Evolutionary conservation across 1,284 basidiomycete species (phyloP), one percentile per base, ranked within the genome.

Genomic region (Moniliella sp.): DNA sequence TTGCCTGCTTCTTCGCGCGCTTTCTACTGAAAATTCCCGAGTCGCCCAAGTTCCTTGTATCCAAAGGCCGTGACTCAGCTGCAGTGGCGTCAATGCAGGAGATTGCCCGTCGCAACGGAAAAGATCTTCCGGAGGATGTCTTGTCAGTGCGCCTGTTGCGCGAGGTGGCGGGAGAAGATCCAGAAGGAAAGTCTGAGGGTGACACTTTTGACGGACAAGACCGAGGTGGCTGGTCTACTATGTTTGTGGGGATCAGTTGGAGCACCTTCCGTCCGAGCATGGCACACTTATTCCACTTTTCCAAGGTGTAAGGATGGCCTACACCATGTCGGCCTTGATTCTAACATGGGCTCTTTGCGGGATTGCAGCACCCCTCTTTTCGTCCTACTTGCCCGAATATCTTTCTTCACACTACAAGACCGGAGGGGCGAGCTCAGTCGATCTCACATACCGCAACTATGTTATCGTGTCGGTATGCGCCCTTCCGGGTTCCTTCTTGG

Each of bases 41-140:
- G 34, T 57, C 54, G 32, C 56, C 56, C 36, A 59, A 59, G 42
- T 59, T 33, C 39, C 45, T 57, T 27, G 39, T 59, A 15, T 45
- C 52, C 14, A 48, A 57, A 37, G 56, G 56, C n/a, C 49, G 47
- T 13, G 56, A 59, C 33, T 54, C 50, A 27, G 55, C 57, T 14
- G 56, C 56, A 1, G 49, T 59, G 13, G 40, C 33, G 1, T 46
- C 46, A 3, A 39, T 59, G 36, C 43, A 45, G 26, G 47, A 53
- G 27, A 45, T 59, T 28, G 56, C 54, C 15, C 18, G 34, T 10
- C 45, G 53, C 23, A 56, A 53, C 37, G 52, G 52, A 19, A 43
- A 32, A 13, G 39, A 39, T 2, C 32, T 58, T 13, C 44, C 49
- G 10, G 52, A 56, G 21, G 48, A 57, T 15, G 27, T 52, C 17